phyloP scores from a whole-genome alignment of 192 early-diverging fungal species.

The Coemansia sp. region DNA sequence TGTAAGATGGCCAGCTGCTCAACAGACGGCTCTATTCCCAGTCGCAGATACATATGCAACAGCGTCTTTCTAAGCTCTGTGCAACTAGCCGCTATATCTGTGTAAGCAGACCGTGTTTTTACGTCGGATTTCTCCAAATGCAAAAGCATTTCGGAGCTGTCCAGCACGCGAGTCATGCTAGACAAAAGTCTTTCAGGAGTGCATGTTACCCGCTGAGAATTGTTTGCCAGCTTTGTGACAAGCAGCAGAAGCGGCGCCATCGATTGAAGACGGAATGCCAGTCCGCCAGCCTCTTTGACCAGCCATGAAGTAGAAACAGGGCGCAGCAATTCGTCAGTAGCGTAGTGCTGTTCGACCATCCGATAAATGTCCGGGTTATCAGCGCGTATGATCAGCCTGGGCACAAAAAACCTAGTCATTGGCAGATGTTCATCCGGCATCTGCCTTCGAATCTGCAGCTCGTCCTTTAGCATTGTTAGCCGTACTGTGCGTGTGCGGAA shows the following conservation, averaged over 20 bases:
- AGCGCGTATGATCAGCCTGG: not conserved
- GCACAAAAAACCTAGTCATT: slow-evolving; percentile 18
- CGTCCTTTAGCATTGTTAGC: not conserved
- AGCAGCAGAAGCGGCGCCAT: not conserved
- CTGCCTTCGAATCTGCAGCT: not conserved
- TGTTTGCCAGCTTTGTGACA: not conserved
- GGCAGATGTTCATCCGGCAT: not conserved
- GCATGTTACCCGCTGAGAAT: not conserved
- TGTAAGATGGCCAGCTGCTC: slow-evolving; percentile 22
- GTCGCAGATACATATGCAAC: slow-evolving; percentile 21
- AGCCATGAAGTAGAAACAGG: not conserved
- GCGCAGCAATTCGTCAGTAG: not conserved
- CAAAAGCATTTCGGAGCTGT: not conserved
- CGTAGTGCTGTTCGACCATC: slow-evolving; percentile 12
- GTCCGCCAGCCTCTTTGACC: not conserved
- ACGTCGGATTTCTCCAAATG: not conserved
- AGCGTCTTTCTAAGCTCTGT: not conserved
- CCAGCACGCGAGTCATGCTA: not conserved
- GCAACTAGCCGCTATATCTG: not conserved
- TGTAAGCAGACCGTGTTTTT: not conserved
- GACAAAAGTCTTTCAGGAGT: not conserved
- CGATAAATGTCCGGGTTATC: not conserved
- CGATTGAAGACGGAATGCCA: not conserved
- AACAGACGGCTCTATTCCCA: slow-evolving; percentile 22
- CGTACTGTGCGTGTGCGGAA: not conserved